Evolutionary conservation across 257 asterid species (phyloP).

Genomic region (Sherardia arvensis): DNA sequence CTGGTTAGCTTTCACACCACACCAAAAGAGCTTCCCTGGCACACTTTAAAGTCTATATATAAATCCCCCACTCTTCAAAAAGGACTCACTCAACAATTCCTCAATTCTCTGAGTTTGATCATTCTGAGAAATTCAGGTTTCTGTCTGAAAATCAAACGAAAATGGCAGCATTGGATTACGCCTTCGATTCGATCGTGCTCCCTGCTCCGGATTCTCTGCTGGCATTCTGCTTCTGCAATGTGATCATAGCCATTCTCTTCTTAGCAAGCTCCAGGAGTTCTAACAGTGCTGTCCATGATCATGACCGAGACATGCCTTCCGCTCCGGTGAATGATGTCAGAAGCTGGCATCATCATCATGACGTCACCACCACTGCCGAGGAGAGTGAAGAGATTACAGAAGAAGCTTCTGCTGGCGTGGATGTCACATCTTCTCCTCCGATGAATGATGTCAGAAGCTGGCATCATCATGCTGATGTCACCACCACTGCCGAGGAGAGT

Average conservation of each 20-base stretch:
- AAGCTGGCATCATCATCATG: background rate
- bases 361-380: background rate
- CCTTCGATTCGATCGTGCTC: slow-evolving; percentile 38
- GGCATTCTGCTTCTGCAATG: slow-evolving; percentile 51
- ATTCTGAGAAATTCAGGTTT: background rate
- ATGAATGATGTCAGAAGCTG: too few relatives aligned
- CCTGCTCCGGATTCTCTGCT: slow-evolving; percentile 44
- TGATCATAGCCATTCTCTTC: slow-evolving; percentile 45
- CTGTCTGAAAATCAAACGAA: background rate
- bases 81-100: background rate
- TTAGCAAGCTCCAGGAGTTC: slow-evolving; percentile 25
- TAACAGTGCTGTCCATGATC: slow-evolving; percentile 2
- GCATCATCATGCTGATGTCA: too few relatives aligned
- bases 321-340: background rate
- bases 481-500: too few relatives aligned
- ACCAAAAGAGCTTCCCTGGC: slow-evolving; percentile 23
- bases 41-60: slow-evolving; percentile 20
- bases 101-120: background rate
- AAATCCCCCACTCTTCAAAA: background rate
- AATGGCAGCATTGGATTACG: slow-evolving; percentile 42
- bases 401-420: background rate
- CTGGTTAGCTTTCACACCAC: slow-evolving; percentile 33
- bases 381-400: background rate
- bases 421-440: too few relatives aligned
- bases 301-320: background rate